Evolutionary conservation across 192 early-diverging fungal genomes (phyloP).

Genomic region (Rhizoclosmatium sp.): DNA sequence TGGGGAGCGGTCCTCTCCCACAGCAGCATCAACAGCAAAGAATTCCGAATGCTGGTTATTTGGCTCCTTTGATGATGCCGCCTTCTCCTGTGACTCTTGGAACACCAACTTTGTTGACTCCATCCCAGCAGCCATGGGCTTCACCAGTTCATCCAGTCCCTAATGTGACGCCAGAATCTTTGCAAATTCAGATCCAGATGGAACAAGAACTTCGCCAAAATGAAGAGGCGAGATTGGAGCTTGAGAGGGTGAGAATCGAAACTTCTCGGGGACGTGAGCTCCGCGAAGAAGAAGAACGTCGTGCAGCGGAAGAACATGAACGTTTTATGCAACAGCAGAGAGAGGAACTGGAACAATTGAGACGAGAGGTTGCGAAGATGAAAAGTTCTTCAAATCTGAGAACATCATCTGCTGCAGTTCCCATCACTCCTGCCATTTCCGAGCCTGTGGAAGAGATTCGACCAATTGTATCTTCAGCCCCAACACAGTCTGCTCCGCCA

Average conservation of each 20-base stretch:
- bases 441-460: too few species aligned
- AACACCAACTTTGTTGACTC: too few species aligned
- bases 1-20: background rate
- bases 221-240: conserved; percentile 5
- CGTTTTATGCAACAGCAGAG: background rate
- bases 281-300: conserved; percentile 9
- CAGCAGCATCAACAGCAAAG: conserved; percentile 12
- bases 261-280: background rate
- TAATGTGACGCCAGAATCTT: background rate
- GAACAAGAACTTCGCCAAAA: conserved; percentile 18
- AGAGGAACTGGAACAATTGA: background rate
- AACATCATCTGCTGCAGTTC: background rate
- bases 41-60: background rate
- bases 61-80: background rate
- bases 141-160: background rate
- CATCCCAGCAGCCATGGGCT: background rate
- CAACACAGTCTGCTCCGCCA: background rate
- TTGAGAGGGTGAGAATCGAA: background rate
- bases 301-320: background rate
- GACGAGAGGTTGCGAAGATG: background rate
- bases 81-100: background rate
- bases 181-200: background rate
- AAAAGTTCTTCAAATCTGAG: background rate
- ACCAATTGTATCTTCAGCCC: too few species aligned
- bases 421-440: background rate